Base-by-base conservation (phyloP, 805 yeast species). In the Brettanomyces sp. region DNA sequence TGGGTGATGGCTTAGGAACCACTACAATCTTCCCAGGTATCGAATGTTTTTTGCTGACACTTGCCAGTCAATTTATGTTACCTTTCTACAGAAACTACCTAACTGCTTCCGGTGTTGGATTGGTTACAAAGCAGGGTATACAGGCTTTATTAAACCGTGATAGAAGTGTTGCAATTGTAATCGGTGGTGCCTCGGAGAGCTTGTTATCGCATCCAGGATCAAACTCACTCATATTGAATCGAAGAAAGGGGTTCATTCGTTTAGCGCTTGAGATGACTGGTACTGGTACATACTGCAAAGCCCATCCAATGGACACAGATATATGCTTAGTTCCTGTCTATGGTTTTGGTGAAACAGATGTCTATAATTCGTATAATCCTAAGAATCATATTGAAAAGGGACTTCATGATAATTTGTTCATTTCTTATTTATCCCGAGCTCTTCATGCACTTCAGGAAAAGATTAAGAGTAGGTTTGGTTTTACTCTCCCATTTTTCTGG, bases 141-240 rank as follows among this genome's bases (percentile, higher is more conserved):
- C 65, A 75, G 49, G 72, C 80, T 24, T 69, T 87, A 25, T 70
- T 93, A 41, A 64, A 61, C 45, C 74, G 79, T 47, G 79, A 82
- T 52, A 81, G 78, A 54, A 85, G 95, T 2, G 83, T 90, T 11
- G 85, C 91, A 50, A 81, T 93, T 47, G 98, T 93, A 1, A 81
- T 93, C 23, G 99, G 99, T 2, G 99, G 99, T 0, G 98, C 98
- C 0, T 85, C 88, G 49, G 99, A 93, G 57, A 80, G 95, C 1
- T 68, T 93, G 35, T 61, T 86, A 25, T 77, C 86, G 5, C 68
- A 70, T 45, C 80, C 84, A 0, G 77, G 79, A 7, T 74, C 79
- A 52, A 74, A 76, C 45, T 83, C 84, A 47, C 66, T 93, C 41
- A 86, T 93, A 0, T 65, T 93, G 38, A 73, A 80, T 37, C 82